phyloP scores from a whole-genome alignment of 73 alveolate species.

The Paramecium tetraurelia region DNA sequence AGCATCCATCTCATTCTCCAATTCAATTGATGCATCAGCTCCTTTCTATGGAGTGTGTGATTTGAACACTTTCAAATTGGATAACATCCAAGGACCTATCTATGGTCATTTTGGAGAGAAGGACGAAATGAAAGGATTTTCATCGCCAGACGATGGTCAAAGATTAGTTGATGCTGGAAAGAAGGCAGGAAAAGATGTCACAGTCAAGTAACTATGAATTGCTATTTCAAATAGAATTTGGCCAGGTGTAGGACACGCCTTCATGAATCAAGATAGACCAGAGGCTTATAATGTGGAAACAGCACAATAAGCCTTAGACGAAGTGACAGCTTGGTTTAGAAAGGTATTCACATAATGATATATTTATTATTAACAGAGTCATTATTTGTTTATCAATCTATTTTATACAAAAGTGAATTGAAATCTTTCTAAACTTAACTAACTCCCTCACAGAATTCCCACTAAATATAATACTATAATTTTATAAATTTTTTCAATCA shows the following conservation, averaged over 20 bases:
- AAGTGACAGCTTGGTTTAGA: conserved; percentile 40
- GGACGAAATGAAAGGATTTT: conserved; percentile 54
- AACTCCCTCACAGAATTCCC: neutral
- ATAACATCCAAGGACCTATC: conserved; percentile 43
- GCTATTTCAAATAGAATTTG: neutral
- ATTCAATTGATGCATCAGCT: conserved; percentile 51
- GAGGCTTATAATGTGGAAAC: conserved; percentile 44
- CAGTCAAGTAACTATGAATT: neutral
- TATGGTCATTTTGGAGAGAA: conserved; percentile 58
- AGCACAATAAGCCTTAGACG: conserved; percentile 48
- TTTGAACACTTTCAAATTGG: neutral
- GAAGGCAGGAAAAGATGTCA: conserved; percentile 16
- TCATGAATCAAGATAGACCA: conserved; percentile 56
- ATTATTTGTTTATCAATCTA: neutral
- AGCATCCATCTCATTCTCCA: conserved; percentile 44
- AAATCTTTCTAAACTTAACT: neutral
- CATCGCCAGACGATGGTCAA: conserved; percentile 54
- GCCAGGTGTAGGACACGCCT: conserved; percentile 66
- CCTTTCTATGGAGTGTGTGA: conserved; percentile 65
- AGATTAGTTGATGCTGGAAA: conserved; percentile 52
- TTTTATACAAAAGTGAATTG: neutral
- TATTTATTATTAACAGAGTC: neutral
- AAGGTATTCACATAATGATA: neutral
- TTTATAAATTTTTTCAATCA: neutral
- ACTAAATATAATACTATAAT: neutral